phyloP scores from a whole-genome alignment of 2,329 filamentous ascomycete genomes.

The Lithohypha guttulata region DNA sequence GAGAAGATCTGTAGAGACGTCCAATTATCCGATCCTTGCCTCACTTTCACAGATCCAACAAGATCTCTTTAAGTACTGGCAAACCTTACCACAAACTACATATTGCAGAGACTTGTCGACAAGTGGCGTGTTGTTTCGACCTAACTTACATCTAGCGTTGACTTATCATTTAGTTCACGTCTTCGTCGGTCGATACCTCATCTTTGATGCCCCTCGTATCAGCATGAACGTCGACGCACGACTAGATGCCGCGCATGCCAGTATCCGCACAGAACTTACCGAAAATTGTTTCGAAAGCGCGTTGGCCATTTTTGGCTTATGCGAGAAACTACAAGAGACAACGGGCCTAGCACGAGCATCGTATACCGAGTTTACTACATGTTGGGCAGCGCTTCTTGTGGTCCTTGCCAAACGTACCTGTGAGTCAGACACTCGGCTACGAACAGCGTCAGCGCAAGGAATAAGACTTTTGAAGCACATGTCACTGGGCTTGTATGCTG shows the following conservation, averaged over 20 bases:
- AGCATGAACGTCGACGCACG: no score
- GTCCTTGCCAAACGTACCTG: constrained; percentile 26
- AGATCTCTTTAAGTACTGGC: constrained; percentile 1
- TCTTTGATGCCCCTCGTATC: no score
- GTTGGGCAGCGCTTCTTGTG: constrained; percentile 27
- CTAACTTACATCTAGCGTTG: constrained; percentile 25
- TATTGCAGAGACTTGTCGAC: constrained; percentile 14
- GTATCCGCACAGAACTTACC: no score
- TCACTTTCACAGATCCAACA: not conserved
- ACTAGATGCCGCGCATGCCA: no score
- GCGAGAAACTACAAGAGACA: constrained; percentile 20
- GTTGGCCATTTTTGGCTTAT: constrained; percentile 22
- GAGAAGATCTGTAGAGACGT: not conserved
- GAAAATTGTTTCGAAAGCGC: constrained; percentile 24
- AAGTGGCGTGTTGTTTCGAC: constrained; percentile 11
- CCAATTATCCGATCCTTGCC: not conserved
- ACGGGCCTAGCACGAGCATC: constrained; percentile 26
- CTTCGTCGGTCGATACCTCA: constrained; percentile 40
- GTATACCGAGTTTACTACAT: constrained; percentile 29
- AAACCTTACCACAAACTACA: not conserved
- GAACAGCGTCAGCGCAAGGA: constrained; percentile 4
- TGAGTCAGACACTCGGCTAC: not conserved
- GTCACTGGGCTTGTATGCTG: constrained; percentile 3
- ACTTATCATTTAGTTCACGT: constrained; percentile 40
- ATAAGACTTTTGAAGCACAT: constrained; percentile 6